Evolutionary conservation across 176 grass and related monocot species (phyloP).

Genomic region (Avena eriantha): DNA sequence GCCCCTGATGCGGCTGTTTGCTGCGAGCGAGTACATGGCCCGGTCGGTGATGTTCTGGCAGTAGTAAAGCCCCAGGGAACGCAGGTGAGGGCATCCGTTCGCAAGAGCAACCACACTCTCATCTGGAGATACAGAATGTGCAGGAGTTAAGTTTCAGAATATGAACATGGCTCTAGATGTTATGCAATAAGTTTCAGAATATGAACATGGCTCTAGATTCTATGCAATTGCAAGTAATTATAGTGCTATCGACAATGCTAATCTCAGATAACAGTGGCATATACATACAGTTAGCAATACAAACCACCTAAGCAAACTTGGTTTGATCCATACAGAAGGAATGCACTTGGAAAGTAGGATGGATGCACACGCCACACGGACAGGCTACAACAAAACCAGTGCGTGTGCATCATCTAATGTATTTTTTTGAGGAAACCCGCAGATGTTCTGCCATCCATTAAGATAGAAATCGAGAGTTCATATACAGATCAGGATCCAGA

Average conservation of each 20-base stretch:
- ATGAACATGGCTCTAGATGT: not conserved
- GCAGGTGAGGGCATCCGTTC: constrained; percentile 60
- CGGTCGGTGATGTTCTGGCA: constrained; percentile 94
- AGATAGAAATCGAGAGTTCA: no score
- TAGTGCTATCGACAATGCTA: not conserved
- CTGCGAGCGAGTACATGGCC: constrained; percentile 87
- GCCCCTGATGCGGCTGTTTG: constrained; percentile 62
- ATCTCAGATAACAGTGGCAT: not conserved
- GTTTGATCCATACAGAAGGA: not conserved
- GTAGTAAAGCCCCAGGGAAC: constrained; percentile 78
- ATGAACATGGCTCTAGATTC: not conserved
- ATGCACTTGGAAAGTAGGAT: not conserved
- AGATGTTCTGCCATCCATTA: no score
- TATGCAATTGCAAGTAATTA: not conserved
- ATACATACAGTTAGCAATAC: not conserved
- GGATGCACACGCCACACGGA: no score
- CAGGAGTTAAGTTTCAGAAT: not conserved
- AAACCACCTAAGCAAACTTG: not conserved
- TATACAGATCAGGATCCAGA: no score
- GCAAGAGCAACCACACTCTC: constrained; percentile 85
- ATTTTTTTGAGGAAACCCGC: no score
- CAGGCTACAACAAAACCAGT: no score
- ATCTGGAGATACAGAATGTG: constrained; percentile 42
- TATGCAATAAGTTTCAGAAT: not conserved
- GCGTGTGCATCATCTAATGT: no score